These are phyloP conservation scores for Lasiodiplodia hormozganensis DNA, from an alignment of 2,329 filamentous ascomycete species.

Conservation along the genomic window DNA sequence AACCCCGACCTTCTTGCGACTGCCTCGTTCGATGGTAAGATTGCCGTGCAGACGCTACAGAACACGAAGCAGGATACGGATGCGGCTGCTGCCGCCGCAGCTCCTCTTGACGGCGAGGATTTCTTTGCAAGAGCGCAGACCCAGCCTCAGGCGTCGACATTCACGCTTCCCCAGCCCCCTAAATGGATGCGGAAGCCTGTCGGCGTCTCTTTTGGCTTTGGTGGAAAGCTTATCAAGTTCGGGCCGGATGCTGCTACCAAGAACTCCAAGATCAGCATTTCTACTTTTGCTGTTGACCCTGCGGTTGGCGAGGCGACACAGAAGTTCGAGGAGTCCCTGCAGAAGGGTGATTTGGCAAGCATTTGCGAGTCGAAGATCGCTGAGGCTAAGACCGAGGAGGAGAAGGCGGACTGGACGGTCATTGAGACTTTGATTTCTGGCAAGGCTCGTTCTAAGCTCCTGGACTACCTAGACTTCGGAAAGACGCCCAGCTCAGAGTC, in stretches of 20 bases:
- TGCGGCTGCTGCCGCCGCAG: conserved; percentile 66
- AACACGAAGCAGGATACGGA: conserved; percentile 84
- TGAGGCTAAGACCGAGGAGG: conserved; percentile 80
- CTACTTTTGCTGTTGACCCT: conserved; percentile 86
- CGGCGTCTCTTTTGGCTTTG: conserved; percentile 92
- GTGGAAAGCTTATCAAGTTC: conserved; percentile 86
- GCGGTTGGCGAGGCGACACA: conserved; percentile 83
- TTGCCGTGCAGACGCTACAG: conserved; percentile 90
- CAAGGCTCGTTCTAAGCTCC: conserved; percentile 83
- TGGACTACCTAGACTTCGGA: conserved; percentile 88
- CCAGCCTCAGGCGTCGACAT: conserved; percentile 88
- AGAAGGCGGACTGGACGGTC: conserved; percentile 95
- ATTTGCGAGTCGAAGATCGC: conserved; percentile 83
- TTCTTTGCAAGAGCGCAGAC: conserved; percentile 95
- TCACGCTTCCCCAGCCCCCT: conserved; percentile 83
- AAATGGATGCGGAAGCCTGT: conserved; percentile 88
- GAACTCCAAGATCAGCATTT: conserved; percentile 80
- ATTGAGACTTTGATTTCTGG: conserved; percentile 86
- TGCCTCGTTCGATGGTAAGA: conserved; percentile 96
- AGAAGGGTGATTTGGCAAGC: conserved; percentile 74
- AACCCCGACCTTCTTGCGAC: conserved; percentile 93
- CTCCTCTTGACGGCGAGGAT: conserved; percentile 81
- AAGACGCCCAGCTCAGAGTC: conserved; percentile 58
- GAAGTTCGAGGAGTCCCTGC: conserved; percentile 83
- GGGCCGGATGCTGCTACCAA: conserved; percentile 67